A percentile compares a stretch with the other conserved stretches of the same genome.
Evolutionary conservation across 345 rosid genomes (phyloP).

Genomic region (Gossypioides kirkii): DNA sequence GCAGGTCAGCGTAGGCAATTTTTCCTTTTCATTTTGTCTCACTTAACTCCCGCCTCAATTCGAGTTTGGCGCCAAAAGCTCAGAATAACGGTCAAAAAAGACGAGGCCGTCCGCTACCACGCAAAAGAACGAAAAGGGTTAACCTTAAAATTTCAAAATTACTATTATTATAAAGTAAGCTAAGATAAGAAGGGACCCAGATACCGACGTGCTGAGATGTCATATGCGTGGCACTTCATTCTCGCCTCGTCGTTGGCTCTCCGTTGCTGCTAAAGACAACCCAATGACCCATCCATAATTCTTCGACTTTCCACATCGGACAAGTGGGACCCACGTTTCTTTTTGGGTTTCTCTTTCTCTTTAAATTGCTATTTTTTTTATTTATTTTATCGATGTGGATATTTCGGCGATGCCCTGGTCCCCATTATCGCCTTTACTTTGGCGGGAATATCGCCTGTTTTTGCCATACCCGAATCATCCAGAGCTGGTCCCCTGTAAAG

Average conservation of each 20-base stretch:
- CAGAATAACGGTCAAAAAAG: conserved; percentile 33
- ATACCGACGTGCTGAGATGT: conserved; percentile 29
- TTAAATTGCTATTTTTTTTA: not conserved
- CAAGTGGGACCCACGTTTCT: not conserved
- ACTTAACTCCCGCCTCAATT: conserved; percentile 11
- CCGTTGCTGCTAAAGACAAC: conserved; percentile 27
- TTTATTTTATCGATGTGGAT: not conserved
- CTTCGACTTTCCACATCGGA: not conserved
- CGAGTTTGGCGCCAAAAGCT: conserved; percentile 44
- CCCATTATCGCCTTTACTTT: not conserved
- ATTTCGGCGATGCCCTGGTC: not conserved
- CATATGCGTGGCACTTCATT: conserved; percentile 28
- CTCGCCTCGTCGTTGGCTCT: not conserved
- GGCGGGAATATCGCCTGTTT: no score
- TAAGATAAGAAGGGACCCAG: not conserved
- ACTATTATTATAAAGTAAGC: not conserved
- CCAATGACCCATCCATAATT: not conserved
- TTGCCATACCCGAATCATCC: no score
- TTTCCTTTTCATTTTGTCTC: no score
- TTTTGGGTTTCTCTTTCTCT: not conserved
- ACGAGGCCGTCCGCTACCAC: not conserved
- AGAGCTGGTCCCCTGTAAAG: no score
- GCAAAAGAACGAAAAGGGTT: not conserved
- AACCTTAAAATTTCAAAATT: not conserved
- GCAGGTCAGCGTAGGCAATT: no score